phyloP scores from a whole-genome alignment of 2,329 filamentous ascomycete genomes.

The Xylaria polymorpha region DNA sequence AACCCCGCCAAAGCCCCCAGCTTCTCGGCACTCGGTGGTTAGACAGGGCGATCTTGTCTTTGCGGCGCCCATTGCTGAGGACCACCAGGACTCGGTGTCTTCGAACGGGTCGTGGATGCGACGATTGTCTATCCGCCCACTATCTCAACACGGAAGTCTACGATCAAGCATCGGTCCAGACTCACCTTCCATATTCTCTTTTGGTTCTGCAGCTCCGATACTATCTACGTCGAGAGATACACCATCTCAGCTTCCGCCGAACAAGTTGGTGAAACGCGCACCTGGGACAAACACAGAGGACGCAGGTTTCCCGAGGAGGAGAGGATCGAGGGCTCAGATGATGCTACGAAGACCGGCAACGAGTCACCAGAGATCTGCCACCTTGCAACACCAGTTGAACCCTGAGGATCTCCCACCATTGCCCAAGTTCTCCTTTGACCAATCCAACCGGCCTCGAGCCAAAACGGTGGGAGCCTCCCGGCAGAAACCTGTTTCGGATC shows the following conservation, averaged over 20 bases:
- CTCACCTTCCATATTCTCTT: constrained; percentile 74
- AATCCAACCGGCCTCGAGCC: constrained; percentile 50
- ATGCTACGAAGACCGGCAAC: constrained; percentile 79
- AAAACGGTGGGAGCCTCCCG: constrained; percentile 44
- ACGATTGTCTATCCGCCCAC: constrained; percentile 73
- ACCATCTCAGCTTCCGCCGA: constrained; percentile 66
- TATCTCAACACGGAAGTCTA: constrained; percentile 72
- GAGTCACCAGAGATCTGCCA: constrained; percentile 80
- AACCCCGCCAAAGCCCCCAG: constrained; percentile 54
- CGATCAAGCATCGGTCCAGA: constrained; percentile 74
- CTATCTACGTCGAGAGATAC: constrained; percentile 56
- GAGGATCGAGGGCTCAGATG: constrained; percentile 69
- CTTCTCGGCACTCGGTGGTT: constrained; percentile 57
- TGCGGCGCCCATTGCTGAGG: constrained; percentile 54
- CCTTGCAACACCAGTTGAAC: constrained; percentile 65
- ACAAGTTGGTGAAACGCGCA: constrained; percentile 82
- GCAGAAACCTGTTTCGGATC: constrained; percentile 32
- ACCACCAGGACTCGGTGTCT: constrained; percentile 66
- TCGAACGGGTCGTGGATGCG: constrained; percentile 78
- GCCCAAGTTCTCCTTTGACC: constrained; percentile 50
- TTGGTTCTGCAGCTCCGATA: constrained; percentile 75
- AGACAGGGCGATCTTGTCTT: constrained; percentile 48
- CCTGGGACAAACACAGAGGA: constrained; percentile 65
- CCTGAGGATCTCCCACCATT: constrained; percentile 43
- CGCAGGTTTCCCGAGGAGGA: constrained; percentile 57